Percentiles rank a stretch among this genome's conserved stretches.
These are phyloP conservation scores for Fraxinus baroniana DNA, from an alignment of 305 asterid species.

Conservation along the genomic window DNA sequence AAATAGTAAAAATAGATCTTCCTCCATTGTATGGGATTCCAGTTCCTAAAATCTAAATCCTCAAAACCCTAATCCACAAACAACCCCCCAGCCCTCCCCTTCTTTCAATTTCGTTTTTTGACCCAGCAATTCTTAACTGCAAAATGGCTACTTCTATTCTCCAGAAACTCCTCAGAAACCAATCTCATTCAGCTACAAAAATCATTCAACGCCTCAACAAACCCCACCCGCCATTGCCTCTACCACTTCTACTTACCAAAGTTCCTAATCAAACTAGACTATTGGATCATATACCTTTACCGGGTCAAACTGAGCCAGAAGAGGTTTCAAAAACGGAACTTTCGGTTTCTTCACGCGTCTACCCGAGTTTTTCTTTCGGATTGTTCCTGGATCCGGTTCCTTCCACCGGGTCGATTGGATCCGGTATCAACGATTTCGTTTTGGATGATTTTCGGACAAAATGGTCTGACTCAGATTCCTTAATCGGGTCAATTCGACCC, in stretches of 20 bases:
- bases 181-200: conserved; percentile 37
- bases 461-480: conserved; percentile 41
- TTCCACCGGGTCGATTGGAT: conserved; percentile 26
- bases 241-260: conserved; percentile 19
- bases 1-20: background rate
- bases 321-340: conserved; percentile 19
- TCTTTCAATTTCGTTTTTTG: conserved; percentile 8
- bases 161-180: conserved; percentile 47
- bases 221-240: conserved; percentile 26
- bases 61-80: conserved; percentile 10
- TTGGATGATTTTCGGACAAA: conserved; percentile 42
- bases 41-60: background rate
- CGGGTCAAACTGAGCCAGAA: conserved; percentile 4
- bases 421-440: conserved; percentile 26
- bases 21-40: background rate
- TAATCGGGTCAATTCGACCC: background rate
- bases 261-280: conserved; percentile 18
- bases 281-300: conserved; percentile 21
- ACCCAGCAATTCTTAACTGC: background rate
- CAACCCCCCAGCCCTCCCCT: background rate
- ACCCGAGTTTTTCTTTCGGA: conserved; percentile 53
- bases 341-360: conserved; percentile 20
- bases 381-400: conserved; percentile 47
- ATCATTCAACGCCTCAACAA: conserved; percentile 34
- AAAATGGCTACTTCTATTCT: conserved; percentile 50